Percentiles rank a stretch among this genome's conserved stretches.
Conservation (phyloP, 2,329 filamentous ascomycete genomes). For the Aspergillus sergii region DNA sequence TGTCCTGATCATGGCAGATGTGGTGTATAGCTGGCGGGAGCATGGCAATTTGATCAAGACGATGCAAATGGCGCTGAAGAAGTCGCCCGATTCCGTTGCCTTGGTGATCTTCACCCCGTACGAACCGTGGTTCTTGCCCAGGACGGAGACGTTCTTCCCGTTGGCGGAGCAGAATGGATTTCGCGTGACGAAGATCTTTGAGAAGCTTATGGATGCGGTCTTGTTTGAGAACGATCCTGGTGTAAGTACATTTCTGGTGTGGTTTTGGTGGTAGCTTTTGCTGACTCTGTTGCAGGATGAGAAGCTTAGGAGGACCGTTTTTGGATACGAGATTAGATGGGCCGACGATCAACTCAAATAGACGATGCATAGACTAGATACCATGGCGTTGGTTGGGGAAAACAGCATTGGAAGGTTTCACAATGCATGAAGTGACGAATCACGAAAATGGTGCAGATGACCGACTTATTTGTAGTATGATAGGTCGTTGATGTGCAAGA, state of each 20-base stretch:
- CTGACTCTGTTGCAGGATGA: constrained; percentile 60
- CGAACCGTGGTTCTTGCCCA: constrained; percentile 82
- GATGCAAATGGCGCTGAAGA: constrained; percentile 67
- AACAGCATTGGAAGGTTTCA: neutral
- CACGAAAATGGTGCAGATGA: neutral
- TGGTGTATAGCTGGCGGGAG: constrained; percentile 89
- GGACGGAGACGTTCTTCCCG: constrained; percentile 86
- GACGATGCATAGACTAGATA: neutral
- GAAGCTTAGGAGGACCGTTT: constrained; percentile 77
- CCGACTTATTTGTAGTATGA: neutral
- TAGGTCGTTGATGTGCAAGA: neutral
- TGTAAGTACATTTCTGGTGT: constrained; percentile 43
- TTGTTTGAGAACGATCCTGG: constrained; percentile 90
- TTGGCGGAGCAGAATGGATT: constrained; percentile 72
- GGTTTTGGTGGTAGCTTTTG: neutral
- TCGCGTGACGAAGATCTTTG: constrained; percentile 74
- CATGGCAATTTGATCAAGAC: constrained; percentile 76
- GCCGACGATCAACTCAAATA: constrained; percentile 33
- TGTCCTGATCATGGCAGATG: constrained; percentile 80
- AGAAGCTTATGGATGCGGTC: constrained; percentile 79
- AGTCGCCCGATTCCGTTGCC: constrained; percentile 60
- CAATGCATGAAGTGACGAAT: neutral
- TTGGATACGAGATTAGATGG: constrained; percentile 75
- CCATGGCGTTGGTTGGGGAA: neutral
- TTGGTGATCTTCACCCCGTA: constrained; percentile 95